A percentile compares a stretch with the other conserved stretches of the same genome.
Evolutionary conservation across 1,139 yeast genomes (phyloP).

Genomic region (Debaryomyces sp.): DNA sequence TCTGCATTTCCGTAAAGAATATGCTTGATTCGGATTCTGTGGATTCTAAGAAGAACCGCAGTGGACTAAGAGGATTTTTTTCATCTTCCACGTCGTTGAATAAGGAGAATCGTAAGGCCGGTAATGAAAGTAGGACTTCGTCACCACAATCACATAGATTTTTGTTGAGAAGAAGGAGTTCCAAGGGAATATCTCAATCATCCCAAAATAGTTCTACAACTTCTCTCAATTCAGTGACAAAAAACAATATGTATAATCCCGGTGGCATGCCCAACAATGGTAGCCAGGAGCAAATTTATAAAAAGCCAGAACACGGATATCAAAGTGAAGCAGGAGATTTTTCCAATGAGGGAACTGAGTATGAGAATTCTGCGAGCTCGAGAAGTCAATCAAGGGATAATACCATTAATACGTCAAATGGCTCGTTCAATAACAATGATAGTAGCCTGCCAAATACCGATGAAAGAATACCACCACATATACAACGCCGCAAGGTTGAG

Average conservation of each 20-base stretch:
- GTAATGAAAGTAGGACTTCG: constrained; percentile 2
- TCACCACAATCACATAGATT: constrained; percentile 18
- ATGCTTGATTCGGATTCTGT: constrained; percentile 1
- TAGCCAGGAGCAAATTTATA: constrained; percentile 8
- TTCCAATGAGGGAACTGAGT: constrained; percentile 2
- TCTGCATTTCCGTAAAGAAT: not conserved
- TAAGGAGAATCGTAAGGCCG: constrained; percentile 2
- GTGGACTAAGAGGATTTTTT: constrained; percentile 10
- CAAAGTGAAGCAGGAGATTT: constrained; percentile 2
- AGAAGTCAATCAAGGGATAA: not conserved
- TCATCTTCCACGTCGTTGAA: constrained; percentile 6
- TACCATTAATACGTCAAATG: constrained; percentile 1
- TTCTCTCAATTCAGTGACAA: constrained; percentile 17
- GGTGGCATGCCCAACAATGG: not conserved
- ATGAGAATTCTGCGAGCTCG: not conserved
- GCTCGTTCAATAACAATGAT: constrained; percentile 1
- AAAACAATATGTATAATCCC: constrained; percentile 7
- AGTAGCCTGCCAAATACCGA: not conserved
- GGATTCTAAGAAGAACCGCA: constrained; percentile 1
- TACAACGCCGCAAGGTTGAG: not conserved
- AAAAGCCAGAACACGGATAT: not conserved
- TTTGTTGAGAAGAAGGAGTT: constrained; percentile 19
- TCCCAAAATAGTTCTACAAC: constrained; percentile 18
- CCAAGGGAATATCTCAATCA: constrained; percentile 17
- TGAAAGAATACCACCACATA: not conserved